Evolutionary conservation across 768 basidiomycete genomes (phyloP).

Genomic region (Phanerochaete carnosa): DNA sequence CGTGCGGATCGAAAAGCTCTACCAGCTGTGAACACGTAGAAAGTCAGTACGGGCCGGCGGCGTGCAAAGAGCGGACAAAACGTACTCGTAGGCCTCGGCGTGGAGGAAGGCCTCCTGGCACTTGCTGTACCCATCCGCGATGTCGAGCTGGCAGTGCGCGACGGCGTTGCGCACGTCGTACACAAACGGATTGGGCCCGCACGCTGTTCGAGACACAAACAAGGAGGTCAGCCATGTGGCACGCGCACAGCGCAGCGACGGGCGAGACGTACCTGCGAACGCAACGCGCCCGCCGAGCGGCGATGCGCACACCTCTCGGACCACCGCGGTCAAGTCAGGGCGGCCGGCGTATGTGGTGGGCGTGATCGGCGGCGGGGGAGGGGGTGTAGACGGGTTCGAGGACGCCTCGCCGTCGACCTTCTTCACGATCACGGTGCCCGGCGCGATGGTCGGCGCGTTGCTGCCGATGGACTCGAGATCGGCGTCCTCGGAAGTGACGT

Average conservation of each 20-base stretch:
- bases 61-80: not conserved
- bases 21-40: no score
- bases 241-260: not conserved
- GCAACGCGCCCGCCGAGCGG: conserved; percentile 20
- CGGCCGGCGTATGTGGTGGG: no score
- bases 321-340: conserved; percentile 16
- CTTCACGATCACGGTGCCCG: no score
- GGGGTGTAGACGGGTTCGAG: no score
- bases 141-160: conserved; percentile 25
- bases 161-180: conserved; percentile 32
- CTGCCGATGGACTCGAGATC: no score
- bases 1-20: no score
- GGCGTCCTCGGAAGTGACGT: no score
- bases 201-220: conserved; percentile 16
- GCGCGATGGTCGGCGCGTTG: no score
- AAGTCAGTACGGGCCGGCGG: no score
- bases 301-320: conserved; percentile 14
- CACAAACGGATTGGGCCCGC: conserved; percentile 28
- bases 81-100: conserved; percentile 31
- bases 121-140: conserved; percentile 24
- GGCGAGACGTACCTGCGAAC: conserved; percentile 22
- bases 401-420: no score
- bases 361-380: no score
- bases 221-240: not conserved
- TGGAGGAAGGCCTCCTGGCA: conserved; percentile 29